Base-by-base conservation (phyloP, 2,329 filamentous ascomycete species). In the Colletotrichum kahawae region DNA sequence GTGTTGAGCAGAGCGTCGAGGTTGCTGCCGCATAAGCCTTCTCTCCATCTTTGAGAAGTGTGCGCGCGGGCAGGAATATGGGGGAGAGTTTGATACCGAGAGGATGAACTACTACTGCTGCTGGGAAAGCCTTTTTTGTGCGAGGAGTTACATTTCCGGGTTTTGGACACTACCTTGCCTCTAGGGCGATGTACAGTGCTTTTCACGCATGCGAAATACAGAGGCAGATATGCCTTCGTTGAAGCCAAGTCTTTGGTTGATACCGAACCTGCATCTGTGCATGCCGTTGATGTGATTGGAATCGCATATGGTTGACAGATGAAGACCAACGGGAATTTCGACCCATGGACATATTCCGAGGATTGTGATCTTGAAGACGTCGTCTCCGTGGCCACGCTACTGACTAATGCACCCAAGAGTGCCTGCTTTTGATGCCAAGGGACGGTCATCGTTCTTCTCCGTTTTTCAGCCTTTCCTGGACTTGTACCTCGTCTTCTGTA, bases 1-100 rank as follows among this genome's bases (percentile, higher is more conserved):
- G 94, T 70, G 88, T 90, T 75, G 82, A 83, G 72, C 85, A 87
- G 83, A 89, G 88, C 76, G 83, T 92, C 76, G 87, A 88, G 80
- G 80, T 75, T 48, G 31, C 56, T 59, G 31, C 43, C 68, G 72
- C 73, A 65, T 75, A 68, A 27, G 33, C 33, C 24, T 51, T 51
- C 43, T 51, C 43, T 13, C 4, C n/a, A 0, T 51, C 43, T 2
- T 12, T 4, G 38, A 21, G 43, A 48, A 2, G 6, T 4, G n/a
- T 4, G 43, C 12, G 43, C 12, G 43, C 43, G 43, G 43, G 43
- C n/a, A 21, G 43, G 43, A 13, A 51, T 13, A 51, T 1, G n/a
- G n/a, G 0, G n/a, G 10, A 51, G 43, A 51, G 43, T 24, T 51
- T 51, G 43, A 51, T 51, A 13, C n/a, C 43, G 43, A 51, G 43